Evolutionary conservation across 2,329 filamentous ascomycete species (phyloP).

Genomic region (Fusarium gaditjirri): DNA sequence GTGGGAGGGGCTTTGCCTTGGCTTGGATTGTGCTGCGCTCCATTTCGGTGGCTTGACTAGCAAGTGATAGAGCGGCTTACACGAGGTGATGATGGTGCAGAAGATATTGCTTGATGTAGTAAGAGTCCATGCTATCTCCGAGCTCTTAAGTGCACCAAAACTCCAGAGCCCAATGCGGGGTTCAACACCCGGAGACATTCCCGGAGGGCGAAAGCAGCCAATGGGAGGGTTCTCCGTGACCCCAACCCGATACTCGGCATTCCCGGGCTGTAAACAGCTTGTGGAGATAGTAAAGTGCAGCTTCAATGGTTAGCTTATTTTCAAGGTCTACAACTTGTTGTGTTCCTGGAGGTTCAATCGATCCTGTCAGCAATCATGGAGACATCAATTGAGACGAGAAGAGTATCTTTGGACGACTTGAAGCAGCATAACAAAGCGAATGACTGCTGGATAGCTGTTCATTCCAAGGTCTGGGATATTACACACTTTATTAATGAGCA

Average conservation of each 20-base stretch:
- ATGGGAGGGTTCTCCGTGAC: conserved; percentile 16
- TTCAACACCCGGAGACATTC: not conserved
- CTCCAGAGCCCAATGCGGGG: not conserved
- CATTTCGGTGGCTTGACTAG: conserved; percentile 32
- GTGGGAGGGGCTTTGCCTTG: conserved; percentile 54
- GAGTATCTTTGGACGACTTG: conserved; percentile 50
- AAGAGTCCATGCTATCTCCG: conserved; percentile 9
- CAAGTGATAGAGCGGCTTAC: not conserved
- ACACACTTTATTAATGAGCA: conserved; percentile 67
- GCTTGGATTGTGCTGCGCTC: conserved; percentile 45
- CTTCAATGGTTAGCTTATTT: conserved; percentile 18
- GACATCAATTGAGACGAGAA: conserved; percentile 2
- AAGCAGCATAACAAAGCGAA: conserved; percentile 58
- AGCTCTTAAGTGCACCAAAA: conserved; percentile 5
- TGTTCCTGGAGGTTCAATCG: not conserved
- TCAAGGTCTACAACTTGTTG: not conserved
- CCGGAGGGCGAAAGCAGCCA: not conserved
- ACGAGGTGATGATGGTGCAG: not conserved
- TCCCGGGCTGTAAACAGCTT: not conserved
- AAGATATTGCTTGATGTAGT: not conserved
- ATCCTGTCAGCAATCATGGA: conserved; percentile 13
- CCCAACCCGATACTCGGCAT: not conserved
- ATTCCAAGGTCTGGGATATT: conserved; percentile 75
- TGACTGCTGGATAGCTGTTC: conserved; percentile 75
- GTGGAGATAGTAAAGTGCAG: not conserved